Base-by-base conservation (phyloP, 2,329 filamentous ascomycete genomes). In the Fusarium floridanum region DNA sequence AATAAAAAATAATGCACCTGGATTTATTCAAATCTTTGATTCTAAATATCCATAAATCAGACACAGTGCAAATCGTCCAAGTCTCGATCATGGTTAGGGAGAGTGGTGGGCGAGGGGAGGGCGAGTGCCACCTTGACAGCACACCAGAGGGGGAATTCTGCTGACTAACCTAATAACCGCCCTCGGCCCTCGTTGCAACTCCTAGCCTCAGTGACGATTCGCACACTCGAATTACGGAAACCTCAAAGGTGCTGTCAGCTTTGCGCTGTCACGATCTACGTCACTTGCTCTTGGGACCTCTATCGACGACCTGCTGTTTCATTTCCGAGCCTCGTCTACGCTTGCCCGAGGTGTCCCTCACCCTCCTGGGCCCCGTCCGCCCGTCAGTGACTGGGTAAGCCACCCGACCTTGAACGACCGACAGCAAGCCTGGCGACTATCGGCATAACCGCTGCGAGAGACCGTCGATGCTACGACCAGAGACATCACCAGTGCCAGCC, bases 331-430 rank as follows among this genome's bases (percentile, higher is more conserved):
- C 50, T 45, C 41, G 65, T 62, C 60, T 32, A 39, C 59, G 45
- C 37, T 64, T 69, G 63, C 67, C 67, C 32, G 67, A 77, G 71
- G 67, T 68, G 56, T 72, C 72, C 67, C 67, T 67, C 61, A 73
- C 66, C 66, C 56, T 65, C 68, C 61, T 68, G 66, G 61, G 67
- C 69, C 70, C 72, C 72, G 68, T 68, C 68, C 66, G 64, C 73
- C 74, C 68, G 39, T 60, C 71, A 55, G 73, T 77, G 75, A 78
- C 72, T 77, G 74, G 74, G 76, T 78, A 77, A 78, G 76, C 75
- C 72, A 75, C 66, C 66, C 72, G 62, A 69, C 60, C 53, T 73
- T 67, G 69, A 66, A 64, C 65, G 43, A 74, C 68, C 61, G 61
- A 66, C 70, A 76, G 68, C 68, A 63, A 76, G 62, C 66, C 68